Percentiles rank a stretch among this genome's conserved stretches.
Conservation (phyloP, 192 early-diverging fungal genomes). For the Dimargaris verticillata region DNA sequence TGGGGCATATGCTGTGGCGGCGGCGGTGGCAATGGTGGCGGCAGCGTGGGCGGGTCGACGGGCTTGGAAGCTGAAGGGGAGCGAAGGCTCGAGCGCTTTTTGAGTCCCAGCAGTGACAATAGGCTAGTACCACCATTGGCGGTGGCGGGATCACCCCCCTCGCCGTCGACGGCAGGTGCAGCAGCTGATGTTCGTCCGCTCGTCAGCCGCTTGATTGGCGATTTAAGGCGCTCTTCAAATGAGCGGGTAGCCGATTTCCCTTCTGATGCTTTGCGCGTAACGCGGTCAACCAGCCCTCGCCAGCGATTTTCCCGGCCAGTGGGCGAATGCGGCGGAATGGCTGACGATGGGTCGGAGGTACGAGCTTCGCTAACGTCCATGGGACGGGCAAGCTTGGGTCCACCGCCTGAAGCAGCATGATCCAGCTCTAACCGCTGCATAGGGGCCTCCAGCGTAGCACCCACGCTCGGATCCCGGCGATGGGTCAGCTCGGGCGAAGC, state of each 20-base stretch:
- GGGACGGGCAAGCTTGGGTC: too few species aligned
- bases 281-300: slow-evolving; percentile 4
- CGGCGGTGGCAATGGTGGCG: neutral
- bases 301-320: slow-evolving; percentile 1
- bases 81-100: neutral
- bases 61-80: neutral
- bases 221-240: neutral
- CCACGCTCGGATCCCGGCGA: too few species aligned
- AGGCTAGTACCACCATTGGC: neutral
- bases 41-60: neutral
- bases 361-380: too few species aligned
- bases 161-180: neutral
- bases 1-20: neutral
- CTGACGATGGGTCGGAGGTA: too few species aligned
- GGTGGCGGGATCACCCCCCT: neutral
- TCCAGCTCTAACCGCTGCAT: slow-evolving; percentile 1
- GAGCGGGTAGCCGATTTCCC: neutral
- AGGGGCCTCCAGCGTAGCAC: neutral
- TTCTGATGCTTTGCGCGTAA: too few species aligned
- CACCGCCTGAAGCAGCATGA: too few species aligned
- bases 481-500: neutral
- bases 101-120: neutral
- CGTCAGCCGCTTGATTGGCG: neutral
- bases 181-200: neutral
- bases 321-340: neutral